Base-by-base conservation (phyloP, 2,329 filamentous ascomycete species). In the Trichoderma citrinoviride region DNA sequence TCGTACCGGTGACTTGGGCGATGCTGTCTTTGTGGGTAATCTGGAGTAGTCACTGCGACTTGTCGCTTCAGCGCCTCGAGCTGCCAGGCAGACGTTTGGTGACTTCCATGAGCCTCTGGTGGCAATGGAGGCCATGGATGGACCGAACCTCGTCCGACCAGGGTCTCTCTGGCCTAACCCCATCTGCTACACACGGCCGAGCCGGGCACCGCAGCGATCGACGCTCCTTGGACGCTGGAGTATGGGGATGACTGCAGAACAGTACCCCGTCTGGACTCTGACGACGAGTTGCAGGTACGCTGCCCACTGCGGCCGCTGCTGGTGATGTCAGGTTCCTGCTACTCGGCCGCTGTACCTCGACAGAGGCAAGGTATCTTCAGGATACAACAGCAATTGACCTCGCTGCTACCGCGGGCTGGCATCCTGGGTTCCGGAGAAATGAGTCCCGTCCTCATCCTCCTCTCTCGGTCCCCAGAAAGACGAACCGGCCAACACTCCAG, bases 121-220 rank as follows among this genome's bases (percentile, higher is more conserved):
- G 58, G 58, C 58, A 58, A n/a, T n/a, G n/a, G n/a, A 44, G n/a
- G 15, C 49, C 60, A 55, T 17, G 25, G 23, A 43, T 25, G 55
- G 27, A 33, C 46, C 21, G 49, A 46, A 29, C 33, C n/a, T 53
- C 56, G 56, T 41, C 55, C 54, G 55, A 33, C 60, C 29, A 63
- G 47, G 63, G 54, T 65, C 54, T 50, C 65, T 60, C 40, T 14
- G 17, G 37, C 40, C 65, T 66, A 66, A 65, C 65, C 61, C 56
- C 47, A 66, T 66, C 54, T 50, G 65, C 65, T 54, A 52, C 61
- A 66, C 54, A 66, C 54, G 65, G 43, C 65, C 65, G 65, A 66
- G 65, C 47, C 65, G 61, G 65, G 44, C 46, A 44, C 46, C 43
- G 44, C 58, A 49, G 61, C 44, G 64, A 62, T 66, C 64, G 64